A percentile compares a stretch with the other conserved stretches of the same genome.
phyloP scores from a whole-genome alignment of 352 stramenopile genomes.

The Phytophthora lateralis region DNA sequence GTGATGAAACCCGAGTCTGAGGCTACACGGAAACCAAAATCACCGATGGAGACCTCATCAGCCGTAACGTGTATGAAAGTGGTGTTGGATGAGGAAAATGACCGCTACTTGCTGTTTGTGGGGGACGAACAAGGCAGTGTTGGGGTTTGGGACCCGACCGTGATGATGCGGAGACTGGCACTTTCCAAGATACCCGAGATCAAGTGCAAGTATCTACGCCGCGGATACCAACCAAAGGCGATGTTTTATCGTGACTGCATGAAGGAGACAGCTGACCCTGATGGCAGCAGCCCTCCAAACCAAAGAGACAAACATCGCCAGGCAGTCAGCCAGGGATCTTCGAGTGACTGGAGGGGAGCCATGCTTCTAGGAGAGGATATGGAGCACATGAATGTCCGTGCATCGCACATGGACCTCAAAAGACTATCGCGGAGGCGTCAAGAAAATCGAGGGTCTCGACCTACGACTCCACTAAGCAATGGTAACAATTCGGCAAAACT shows the following conservation, averaged over 20 bases:
- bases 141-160: constrained; percentile 53
- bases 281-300: constrained; percentile 3
- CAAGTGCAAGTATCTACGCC: constrained; percentile 62
- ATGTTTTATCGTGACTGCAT: constrained; percentile 65
- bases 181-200: constrained; percentile 66
- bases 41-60: constrained; percentile 14
- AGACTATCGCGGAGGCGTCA: constrained; percentile 37
- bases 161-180: constrained; percentile 53
- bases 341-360: constrained; percentile 33
- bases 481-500: constrained; percentile 4
- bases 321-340: constrained; percentile 17
- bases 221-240: constrained; percentile 64
- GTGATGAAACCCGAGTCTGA: constrained; percentile 9
- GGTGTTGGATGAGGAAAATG: constrained; percentile 48
- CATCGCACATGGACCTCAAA: constrained; percentile 52
- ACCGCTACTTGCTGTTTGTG: constrained; percentile 59
- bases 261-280: constrained; percentile 41
- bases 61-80: constrained; percentile 62
- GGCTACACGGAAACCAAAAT: constrained; percentile 1
- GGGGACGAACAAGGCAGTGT: constrained; percentile 61
- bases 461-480: background rate
- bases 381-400: constrained; percentile 42
- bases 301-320: constrained; percentile 31
- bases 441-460: constrained; percentile 16
- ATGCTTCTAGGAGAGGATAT: constrained; percentile 44